Conservation (phyloP, 495 filamentous ascomycete species). For the Lepraria neglecta region DNA sequence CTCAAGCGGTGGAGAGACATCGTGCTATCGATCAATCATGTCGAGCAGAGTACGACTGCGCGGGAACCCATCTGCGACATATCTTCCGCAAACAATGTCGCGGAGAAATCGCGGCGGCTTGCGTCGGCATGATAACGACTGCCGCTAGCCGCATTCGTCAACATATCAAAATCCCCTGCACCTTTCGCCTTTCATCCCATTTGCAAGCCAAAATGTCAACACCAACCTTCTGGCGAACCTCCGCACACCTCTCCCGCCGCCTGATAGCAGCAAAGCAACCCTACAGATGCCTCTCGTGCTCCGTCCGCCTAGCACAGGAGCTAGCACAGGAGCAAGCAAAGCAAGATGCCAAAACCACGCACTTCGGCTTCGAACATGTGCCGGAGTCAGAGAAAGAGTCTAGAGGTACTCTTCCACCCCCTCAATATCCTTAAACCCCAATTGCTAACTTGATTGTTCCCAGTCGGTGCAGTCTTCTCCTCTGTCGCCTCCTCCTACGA, state of each 20-base stretch:
- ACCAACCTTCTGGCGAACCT: background rate
- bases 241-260: background rate
- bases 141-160: background rate
- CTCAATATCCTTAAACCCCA: background rate
- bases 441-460: constrained; percentile 11
- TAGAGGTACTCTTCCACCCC: background rate
- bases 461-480: constrained; percentile 86
- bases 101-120: background rate
- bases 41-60: background rate
- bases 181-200: background rate
- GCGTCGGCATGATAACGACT: background rate
- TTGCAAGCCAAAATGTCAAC: background rate
- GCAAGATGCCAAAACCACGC: constrained; percentile 62
- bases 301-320: constrained; percentile 35
- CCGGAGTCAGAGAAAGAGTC: constrained; percentile 75
- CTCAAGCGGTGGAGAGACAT: constrained; percentile 18
- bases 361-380: constrained; percentile 90
- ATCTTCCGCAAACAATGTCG: too few relatives aligned
- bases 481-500: constrained; percentile 90
- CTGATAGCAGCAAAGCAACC: constrained; percentile 24
- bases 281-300: constrained; percentile 53
- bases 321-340: constrained; percentile 36
- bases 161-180: background rate
- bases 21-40: constrained; percentile 17
- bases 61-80: too few relatives aligned